A percentile compares a stretch with the other conserved stretches of the same genome.
Evolutionary conservation across 352 stramenopile genomes (phyloP).

Genomic region (Globisporangium ultimum): DNA sequence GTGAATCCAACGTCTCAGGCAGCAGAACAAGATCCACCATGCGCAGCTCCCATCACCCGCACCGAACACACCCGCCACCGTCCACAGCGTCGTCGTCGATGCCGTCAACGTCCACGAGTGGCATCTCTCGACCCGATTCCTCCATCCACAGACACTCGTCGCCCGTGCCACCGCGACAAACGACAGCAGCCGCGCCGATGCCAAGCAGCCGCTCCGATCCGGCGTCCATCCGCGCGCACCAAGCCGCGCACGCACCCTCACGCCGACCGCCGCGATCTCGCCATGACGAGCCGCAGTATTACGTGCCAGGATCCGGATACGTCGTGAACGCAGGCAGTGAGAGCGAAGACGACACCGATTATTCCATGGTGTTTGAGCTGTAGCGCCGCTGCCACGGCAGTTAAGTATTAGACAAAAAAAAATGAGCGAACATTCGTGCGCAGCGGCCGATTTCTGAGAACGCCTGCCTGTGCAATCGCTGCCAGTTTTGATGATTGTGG

Average conservation of each 20-base stretch:
- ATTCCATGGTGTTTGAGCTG: slow-evolving; percentile 13
- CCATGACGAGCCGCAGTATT: slow-evolving; percentile 7
- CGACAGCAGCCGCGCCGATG: slow-evolving; percentile 1
- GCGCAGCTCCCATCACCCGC: slow-evolving; percentile 1
- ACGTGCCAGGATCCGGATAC: slow-evolving; percentile 1
- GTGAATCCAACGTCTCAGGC: not conserved
- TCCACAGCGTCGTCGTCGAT: slow-evolving; percentile 7
- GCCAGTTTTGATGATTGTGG: too few species aligned
- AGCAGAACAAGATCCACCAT: slow-evolving; percentile 5
- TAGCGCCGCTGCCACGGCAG: not conserved
- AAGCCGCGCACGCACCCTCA: slow-evolving; percentile 4
- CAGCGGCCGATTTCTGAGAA: too few species aligned
- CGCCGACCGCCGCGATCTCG: not conserved
- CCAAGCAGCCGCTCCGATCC: slow-evolving; percentile 14
- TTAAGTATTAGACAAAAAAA: not conserved
- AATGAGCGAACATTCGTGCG: too few species aligned
- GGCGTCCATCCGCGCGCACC: slow-evolving; percentile 10
- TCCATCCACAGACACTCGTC: slow-evolving; percentile 14
- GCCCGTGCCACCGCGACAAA: slow-evolving; percentile 5
- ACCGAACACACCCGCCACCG: not conserved
- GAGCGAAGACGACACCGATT: slow-evolving; percentile 7
- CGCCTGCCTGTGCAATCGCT: too few species aligned
- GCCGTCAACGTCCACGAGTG: slow-evolving; percentile 5
- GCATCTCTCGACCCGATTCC: slow-evolving; percentile 6
- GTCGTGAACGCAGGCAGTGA: not conserved